Evolutionary conservation across 1,284 basidiomycete species (phyloP).

Genomic region (Cutaneotrichosporon mucoides): DNA sequence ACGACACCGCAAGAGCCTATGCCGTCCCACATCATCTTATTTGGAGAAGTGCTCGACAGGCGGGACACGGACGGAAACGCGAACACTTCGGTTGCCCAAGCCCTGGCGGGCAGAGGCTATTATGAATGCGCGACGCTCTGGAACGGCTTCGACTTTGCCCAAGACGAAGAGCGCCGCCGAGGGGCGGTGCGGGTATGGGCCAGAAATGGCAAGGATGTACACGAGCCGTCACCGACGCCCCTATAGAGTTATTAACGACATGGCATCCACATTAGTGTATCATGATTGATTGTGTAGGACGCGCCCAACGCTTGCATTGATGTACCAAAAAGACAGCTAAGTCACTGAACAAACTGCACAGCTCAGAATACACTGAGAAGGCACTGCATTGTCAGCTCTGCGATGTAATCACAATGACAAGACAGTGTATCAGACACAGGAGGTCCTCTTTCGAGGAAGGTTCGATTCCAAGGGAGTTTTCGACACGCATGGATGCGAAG

Average conservation of each 20-base stretch:
- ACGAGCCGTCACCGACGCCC: not conserved
- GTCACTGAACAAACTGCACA: not conserved
- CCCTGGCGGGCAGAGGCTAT: conserved; percentile 64
- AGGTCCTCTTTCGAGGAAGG: conserved; percentile 48
- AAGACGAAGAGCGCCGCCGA: conserved; percentile 71
- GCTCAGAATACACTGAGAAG: not conserved
- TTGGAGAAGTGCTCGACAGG: conserved; percentile 62
- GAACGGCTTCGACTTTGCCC: conserved; percentile 61
- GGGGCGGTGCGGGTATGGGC: conserved; percentile 60
- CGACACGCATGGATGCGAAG: conserved; percentile 48
- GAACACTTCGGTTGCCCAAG: conserved; percentile 45
- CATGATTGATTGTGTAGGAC: not conserved
- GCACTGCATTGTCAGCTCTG: not conserved
- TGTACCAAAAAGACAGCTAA: not conserved
- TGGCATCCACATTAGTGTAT: too few species aligned
- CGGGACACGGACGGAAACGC: not conserved
- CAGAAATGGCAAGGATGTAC: not conserved
- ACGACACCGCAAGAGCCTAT: too few species aligned
- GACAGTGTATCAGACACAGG: conserved; percentile 42
- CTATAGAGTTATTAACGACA: too few species aligned
- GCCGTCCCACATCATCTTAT: conserved; percentile 76
- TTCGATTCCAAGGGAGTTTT: conserved; percentile 51
- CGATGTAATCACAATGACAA: not conserved
- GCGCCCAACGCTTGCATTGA: conserved; percentile 6
- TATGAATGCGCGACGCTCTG: conserved; percentile 56